Conservation (phyloP, 2,329 filamentous ascomycete genomes). For the Xylariaceae sp. region DNA sequence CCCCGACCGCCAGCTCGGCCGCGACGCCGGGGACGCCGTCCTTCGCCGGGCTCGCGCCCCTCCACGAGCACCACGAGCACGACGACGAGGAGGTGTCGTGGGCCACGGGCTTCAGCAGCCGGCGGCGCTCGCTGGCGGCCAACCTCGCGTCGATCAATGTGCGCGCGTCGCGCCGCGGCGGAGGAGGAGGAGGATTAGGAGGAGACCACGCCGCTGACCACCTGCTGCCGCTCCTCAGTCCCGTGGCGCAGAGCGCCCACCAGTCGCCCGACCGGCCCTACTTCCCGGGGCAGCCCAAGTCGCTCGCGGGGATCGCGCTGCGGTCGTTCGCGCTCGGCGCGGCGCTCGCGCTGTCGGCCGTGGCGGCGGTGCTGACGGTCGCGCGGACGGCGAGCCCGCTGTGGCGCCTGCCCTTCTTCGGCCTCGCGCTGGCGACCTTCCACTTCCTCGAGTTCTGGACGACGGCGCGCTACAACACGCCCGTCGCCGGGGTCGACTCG, state of each 20-base stretch:
- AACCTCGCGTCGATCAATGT: conserved; percentile 14
- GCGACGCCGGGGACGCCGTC: conserved; percentile 5
- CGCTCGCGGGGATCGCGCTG: conserved; percentile 51
- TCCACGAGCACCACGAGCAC: conserved; percentile 11
- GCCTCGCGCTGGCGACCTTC: conserved; percentile 64
- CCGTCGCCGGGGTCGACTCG: conserved; percentile 60
- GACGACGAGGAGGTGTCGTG: conserved; percentile 19
- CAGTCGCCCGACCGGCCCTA: conserved; percentile 30
- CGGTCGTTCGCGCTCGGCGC: conserved; percentile 49
- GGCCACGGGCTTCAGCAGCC: conserved; percentile 18
- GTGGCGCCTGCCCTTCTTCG: conserved; percentile 61
- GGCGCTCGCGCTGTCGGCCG: conserved; percentile 29
- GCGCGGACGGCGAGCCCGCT: conserved; percentile 35
- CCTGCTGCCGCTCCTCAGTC: conserved; percentile 25
- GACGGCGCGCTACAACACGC: conserved; percentile 77
- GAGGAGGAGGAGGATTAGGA: too few species aligned
- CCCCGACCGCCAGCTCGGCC: conserved; percentile 3
- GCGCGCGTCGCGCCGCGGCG: conserved; percentile 3
- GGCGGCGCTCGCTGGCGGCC: conserved; percentile 13
- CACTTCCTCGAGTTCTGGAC: conserved; percentile 97
- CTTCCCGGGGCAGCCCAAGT: conserved; percentile 41
- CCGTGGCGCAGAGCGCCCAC: conserved; percentile 20
- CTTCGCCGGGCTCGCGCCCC: conserved; percentile 8
- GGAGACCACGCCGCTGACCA: conserved; percentile 19
- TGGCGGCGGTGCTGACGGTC: conserved; percentile 26